Base-by-base conservation (phyloP, 345 rosid genomes). In the Mercurialis annua region DNA sequence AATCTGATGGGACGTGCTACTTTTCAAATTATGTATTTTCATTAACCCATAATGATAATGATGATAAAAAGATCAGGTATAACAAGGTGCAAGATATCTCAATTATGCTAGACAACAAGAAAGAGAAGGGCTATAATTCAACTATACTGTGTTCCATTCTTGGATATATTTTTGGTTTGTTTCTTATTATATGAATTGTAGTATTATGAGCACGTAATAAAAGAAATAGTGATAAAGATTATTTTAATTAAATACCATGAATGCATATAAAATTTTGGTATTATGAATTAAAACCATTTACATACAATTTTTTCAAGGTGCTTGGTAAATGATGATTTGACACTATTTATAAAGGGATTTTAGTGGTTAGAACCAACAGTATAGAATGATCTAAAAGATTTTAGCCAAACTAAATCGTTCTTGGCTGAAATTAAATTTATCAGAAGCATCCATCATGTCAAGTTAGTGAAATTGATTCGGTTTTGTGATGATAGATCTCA, bases 401-500 rank as follows among this genome's bases (percentile, higher is more conserved):
- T 59, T 36, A 48, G 64, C 48, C 18, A 23, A 21, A 17, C 40
- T 15, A 59, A 59, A 24, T 59, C 64, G 40, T 59, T 59, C 30
- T 59, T 59, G 48, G 48, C 64, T 23, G 64, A 59, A 31, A 31
- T 59, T 14, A 31, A 59, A 27, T 40, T 48, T 2, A 38, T 59
- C 23, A 48, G 64, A 9, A 38, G 49, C 64, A 59, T 59, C 31
- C 64, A 38, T 14, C 64, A 59, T 38, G 30, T 59, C 14, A 59
- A 59, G 17, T 20, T 59, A 75, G 77, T 88, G 79, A 80, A 88
- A 56, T 77, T 91, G 78, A 76, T 88, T 67, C 96, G 96, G 17
- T 88, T 86, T 80, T 91, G 91, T 69, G 83, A 89, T 3, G 90
- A 91, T 74, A 79, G 62, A 55, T 76, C 62, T 53, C 91, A 79